Base-by-base conservation (phyloP, 495 filamentous ascomycete genomes). In the Chaetomium fimeti region DNA sequence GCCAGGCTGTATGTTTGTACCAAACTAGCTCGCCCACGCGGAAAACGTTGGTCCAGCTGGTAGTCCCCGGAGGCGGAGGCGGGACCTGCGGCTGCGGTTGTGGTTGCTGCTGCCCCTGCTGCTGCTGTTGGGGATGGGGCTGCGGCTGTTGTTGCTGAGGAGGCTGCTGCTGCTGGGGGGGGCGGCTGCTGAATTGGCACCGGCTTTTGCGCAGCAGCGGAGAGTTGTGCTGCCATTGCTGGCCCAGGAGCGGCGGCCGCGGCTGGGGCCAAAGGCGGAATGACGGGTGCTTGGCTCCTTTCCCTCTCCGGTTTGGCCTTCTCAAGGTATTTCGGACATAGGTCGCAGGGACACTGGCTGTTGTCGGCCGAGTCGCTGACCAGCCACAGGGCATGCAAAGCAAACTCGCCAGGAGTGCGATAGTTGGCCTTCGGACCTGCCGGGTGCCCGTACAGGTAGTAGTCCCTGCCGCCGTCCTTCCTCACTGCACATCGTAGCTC, bases 381-480 rank as follows among this genome's bases (percentile, higher is more conserved):
- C 18, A 82, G 65, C 76, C 76, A 82, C 11, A 79, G 53, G 20
- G 75, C 65, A 54, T 82, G 79, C 12, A 72, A 64, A 18, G 75
- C 75, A 51, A 82, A 79, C 18, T 82, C 78, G 22, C 66, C 69
- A 2, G 77, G 69, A 9, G 77, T 78, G 29, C 78, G 72, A 60
- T 73, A 81, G 45, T 67, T 64, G n/a, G 69, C 60, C 47, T 70
- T 72, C 15, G 61, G 57, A 0, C 77, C 74, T 7, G 66, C 65
- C 1, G 79, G 79, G 57, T 80, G 78, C 16, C 79, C 79, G 36
- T 76, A 81, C 9, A 79, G 64, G 60, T 76, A 78, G 57, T 75
- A 76, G 59, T 80, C 78, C n/a, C 71, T 64, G 27, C 55, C 62
- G n/a, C 60, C 59, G n/a, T 66, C 68, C 32, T 69, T 71, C 15